Conservation (phyloP, 164 flowering plant genomes). For the Tinospora cordifolia region DNA sequence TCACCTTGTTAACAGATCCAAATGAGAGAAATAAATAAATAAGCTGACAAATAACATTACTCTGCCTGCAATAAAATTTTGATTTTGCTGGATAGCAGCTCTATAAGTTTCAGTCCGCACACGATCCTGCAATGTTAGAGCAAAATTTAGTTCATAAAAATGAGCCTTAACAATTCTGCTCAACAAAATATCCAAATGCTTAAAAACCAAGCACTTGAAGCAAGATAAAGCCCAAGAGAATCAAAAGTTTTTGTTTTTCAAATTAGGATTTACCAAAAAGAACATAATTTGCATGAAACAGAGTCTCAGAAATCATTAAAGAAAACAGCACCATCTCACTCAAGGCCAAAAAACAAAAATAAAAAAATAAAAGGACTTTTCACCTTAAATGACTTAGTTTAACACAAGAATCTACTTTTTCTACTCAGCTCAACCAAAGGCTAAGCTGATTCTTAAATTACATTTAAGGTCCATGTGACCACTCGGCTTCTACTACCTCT, state of each 20-base stretch:
- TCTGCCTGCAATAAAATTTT: conserved; percentile 64
- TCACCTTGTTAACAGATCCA: neutral
- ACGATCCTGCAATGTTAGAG: conserved; percentile 52
- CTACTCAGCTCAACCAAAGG: too few species aligned
- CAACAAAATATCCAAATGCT: neutral
- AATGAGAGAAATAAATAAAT: neutral
- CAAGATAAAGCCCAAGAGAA: neutral
- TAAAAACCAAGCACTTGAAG: too few species aligned
- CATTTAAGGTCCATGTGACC: too few species aligned
- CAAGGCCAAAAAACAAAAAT: too few species aligned
- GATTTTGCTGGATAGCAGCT: conserved; percentile 71
- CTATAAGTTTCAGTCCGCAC: conserved; percentile 82
- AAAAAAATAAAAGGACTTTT: too few species aligned
- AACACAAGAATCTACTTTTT: too few species aligned
- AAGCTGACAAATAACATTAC: conserved; percentile 34
- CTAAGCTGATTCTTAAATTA: too few species aligned
- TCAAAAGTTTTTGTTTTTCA: neutral
- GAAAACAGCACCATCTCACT: too few species aligned
- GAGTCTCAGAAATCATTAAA: too few species aligned
- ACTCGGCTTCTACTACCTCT: too few species aligned
- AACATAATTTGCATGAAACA: neutral
- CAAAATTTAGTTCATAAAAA: neutral
- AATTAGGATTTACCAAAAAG: neutral
- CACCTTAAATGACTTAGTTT: too few species aligned
- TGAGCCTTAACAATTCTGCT: neutral